Base-by-base conservation (phyloP, 768 basidiomycete species). In the Favolaschia claudopus region DNA sequence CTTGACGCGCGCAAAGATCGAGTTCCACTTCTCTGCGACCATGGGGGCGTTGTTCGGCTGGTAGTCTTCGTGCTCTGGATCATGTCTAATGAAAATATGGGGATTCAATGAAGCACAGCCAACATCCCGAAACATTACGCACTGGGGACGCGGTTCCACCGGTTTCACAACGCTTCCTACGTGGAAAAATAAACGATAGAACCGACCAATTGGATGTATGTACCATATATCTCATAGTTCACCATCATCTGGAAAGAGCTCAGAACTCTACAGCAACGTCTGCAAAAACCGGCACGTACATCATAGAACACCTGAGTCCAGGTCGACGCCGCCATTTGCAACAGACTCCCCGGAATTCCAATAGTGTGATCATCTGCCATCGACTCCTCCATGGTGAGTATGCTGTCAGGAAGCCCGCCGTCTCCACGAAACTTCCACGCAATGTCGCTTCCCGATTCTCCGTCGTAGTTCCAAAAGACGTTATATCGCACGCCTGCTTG, bases 371-470 rank as follows among this genome's bases (percentile, higher is more conserved):
- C 44, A 25, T 40, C 44, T 19, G 50, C 58, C 58, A 59, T 59
- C 13, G 43, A 51, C 12, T 59, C 58, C 32, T 59, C 58, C 58
- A 59, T 59, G 25, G 19, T 33, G 31, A 34, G 43, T 4, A 59
- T n/a, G 17, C 43, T 22, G 7, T 7, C 10, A 20, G 43, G 20
- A n/a, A 51, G 33, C 43, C 58, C 58, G 29, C 10, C 22, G n/a
- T n/a, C n/a, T n/a, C n/a, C n/a, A 17, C 56, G 56, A 36, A 58
- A 58, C 48, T 58, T 58, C 56, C 56, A 52, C n/a, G n/a, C n/a
- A 24, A 29, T 36, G 27, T 52, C 58, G 24, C 34, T 39, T 33
- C 58, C 50, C 13, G 37, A 13, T 32, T 59, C 50, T 22, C 58
- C 50, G 44, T 59, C n/a, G 32, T 36, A 58, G 37, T 59, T 38